Base-by-base conservation (phyloP, 2,329 filamentous ascomycete genomes). In the Colletotrichum chrysophilum region DNA sequence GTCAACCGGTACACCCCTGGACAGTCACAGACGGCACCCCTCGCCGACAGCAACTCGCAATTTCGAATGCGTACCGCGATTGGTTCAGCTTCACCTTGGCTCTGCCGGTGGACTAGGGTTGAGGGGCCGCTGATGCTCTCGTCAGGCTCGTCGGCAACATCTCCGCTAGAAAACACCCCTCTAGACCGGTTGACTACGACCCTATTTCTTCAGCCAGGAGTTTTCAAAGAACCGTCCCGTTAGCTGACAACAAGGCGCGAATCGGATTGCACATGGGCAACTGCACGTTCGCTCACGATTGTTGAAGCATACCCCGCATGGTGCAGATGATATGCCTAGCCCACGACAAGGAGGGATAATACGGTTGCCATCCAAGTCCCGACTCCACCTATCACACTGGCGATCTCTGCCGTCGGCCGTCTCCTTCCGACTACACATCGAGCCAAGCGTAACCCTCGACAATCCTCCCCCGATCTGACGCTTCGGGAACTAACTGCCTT, bases 341-440 rank as follows among this genome's bases (percentile, higher is more conserved):
- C 56, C 26, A 58, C 10, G 43, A 43, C 60, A 30, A n/a, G 32
- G 28, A 34, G 30, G 55, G 26, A 32, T 16, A 56, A 36, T 21
- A 32, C 38, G 56, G 30, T 60, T 60, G 43, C 14, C 21, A 34
- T 30, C 58, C 68, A 65, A 65, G n/a, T 64, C 43, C 26, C 16
- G 71, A 48, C 73, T 68, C 69, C 73, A 73, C 70, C 70, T 75
- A 75, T 73, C 73, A 73, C 56, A 16, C 56, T 48, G 24, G 64
- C 56, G 52, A 43, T 48, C 62, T 68, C 69, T 73, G 70, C 58
- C 64, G 69, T 75, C 73, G 73, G 73, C 70, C 73, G 62, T 68
- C 69, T 75, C 38, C 73, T 58, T 75, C 73, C 73, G 73, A 66
- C 36, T 21, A 73, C 73, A 26, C 64, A 75, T 75, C n/a, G 73